Percentiles rank a stretch among this genome's conserved stretches.
These are phyloP conservation scores for Vaccinium vitisidaea DNA, from an alignment of 148 eudicot genomes.

Conservation along the genomic window DNA sequence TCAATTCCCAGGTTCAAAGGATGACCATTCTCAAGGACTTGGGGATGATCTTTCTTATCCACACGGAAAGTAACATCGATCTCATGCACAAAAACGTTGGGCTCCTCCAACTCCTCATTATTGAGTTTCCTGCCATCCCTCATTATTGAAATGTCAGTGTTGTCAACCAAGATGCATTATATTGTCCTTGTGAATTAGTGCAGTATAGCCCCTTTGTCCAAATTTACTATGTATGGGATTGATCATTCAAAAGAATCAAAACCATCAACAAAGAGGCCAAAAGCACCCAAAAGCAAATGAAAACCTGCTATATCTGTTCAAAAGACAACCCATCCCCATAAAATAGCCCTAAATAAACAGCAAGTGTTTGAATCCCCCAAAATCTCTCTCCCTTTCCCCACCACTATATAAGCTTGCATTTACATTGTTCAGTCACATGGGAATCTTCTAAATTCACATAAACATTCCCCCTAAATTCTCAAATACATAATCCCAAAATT, in stretches of 20 bases:
- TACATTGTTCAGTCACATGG: background rate
- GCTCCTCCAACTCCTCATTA: too few species aligned
- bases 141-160: too few species aligned
- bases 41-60: too few species aligned
- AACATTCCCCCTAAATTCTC: background rate
- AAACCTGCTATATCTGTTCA: background rate
- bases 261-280: background rate
- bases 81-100: too few species aligned
- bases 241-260: background rate
- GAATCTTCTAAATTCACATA: background rate
- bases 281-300: background rate
- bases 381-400: background rate
- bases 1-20: too few species aligned
- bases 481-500: background rate
- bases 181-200: too few species aligned
- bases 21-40: too few species aligned
- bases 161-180: too few species aligned
- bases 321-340: background rate
- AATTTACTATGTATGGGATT: background rate
- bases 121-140: too few species aligned
- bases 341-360: background rate
- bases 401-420: conserved; percentile 13
- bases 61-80: too few species aligned
- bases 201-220: background rate
- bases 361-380: conserved; percentile 7